Percentiles rank a stretch among this genome's conserved stretches.
phyloP scores from a whole-genome alignment of 208 protist genomes.

The Angomonas ambiguus region DNA sequence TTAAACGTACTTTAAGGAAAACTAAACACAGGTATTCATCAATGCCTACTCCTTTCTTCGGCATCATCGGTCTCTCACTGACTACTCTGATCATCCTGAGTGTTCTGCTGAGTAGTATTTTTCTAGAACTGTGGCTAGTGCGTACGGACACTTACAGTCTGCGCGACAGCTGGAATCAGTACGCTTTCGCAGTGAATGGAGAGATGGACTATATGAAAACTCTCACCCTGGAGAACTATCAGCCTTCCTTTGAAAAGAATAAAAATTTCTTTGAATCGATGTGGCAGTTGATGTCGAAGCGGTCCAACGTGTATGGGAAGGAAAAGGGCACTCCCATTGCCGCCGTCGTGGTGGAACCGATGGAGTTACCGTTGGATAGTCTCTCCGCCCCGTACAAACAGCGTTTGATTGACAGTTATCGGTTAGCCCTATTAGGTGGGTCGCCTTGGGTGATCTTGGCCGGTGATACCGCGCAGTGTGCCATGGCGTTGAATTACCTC shows the following conservation, averaged over 20 bases:
- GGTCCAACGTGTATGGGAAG: not conserved
- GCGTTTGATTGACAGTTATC: conserved; percentile 38
- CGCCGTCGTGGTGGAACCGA: conserved; percentile 30
- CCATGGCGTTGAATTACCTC: conserved; percentile 23
- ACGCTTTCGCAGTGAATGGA: not conserved
- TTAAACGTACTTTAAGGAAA: too few species aligned
- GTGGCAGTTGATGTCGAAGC: not conserved
- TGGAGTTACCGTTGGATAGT: conserved; percentile 19
- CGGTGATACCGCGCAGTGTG: conserved; percentile 19
- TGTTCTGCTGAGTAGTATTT: too few species aligned
- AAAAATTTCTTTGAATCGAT: not conserved
- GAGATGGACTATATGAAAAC: not conserved
- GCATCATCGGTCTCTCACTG: too few species aligned
- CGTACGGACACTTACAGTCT: not conserved
- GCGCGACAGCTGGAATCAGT: not conserved
- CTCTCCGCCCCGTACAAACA: conserved; percentile 28
- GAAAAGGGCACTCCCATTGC: conserved; percentile 17
- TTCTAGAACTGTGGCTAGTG: not conserved
- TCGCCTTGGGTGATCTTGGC: conserved; percentile 59
- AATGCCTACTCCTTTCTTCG: too few species aligned
- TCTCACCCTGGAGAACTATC: not conserved
- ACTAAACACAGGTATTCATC: not conserved
- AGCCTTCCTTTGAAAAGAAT: not conserved
- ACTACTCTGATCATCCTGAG: too few species aligned
- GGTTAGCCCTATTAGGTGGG: conserved; percentile 51